phyloP scores from a whole-genome alignment of 306 rosid genomes.

The Lagenaria siceraria region DNA sequence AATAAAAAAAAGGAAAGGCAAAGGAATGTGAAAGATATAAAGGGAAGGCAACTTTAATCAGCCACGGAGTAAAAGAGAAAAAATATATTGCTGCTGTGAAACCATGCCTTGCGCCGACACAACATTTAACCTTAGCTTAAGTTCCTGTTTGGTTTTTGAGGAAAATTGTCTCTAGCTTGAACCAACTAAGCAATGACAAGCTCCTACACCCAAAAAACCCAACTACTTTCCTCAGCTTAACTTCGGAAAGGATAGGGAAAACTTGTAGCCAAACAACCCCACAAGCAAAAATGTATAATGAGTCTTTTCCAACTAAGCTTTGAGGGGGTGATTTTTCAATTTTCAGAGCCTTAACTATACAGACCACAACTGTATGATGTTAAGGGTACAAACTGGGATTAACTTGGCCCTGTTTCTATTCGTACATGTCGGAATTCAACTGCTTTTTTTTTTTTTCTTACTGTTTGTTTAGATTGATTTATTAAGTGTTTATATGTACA shows the following conservation, averaged over 20 bases:
- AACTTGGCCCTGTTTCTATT: neutral
- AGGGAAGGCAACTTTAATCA: neutral
- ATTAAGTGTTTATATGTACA: too few relatives aligned
- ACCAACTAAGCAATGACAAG: neutral
- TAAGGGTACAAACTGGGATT: constrained; percentile 4
- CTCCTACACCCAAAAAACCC: neutral
- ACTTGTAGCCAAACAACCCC: neutral
- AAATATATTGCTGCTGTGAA: neutral
- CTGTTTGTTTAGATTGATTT: too few relatives aligned
- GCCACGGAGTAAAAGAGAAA: neutral
- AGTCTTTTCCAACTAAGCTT: neutral
- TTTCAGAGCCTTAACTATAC: neutral
- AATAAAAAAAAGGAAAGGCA: neutral
- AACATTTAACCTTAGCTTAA: neutral
- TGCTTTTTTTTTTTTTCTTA: too few relatives aligned
- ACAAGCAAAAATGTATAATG: neutral
- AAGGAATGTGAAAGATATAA: neutral
- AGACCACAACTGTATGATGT: neutral
- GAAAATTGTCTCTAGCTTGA: neutral
- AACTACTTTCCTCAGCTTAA: neutral
- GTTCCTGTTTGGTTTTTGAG: neutral
- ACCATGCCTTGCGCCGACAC: constrained; percentile 1
- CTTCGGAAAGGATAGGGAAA: neutral
- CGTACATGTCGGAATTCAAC: neutral
- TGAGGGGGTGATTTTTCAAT: neutral